These are phyloP conservation scores for Aureobasidium musti DNA, from an alignment of 2,329 filamentous ascomycete genomes.

Conservation along the genomic window DNA sequence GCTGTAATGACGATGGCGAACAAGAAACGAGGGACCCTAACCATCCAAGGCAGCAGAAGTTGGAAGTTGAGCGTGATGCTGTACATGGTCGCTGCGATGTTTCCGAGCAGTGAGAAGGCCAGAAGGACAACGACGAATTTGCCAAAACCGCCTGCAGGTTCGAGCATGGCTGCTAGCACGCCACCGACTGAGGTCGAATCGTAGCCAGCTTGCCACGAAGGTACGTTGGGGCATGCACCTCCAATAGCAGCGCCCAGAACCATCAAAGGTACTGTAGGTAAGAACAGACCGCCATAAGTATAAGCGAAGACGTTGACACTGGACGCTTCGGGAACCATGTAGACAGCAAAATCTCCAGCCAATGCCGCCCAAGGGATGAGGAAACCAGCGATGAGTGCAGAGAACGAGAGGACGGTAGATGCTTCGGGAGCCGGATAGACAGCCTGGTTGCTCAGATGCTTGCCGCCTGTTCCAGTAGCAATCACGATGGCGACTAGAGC, in stretches of 20 bases:
- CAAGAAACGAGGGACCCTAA: constrained; percentile 45
- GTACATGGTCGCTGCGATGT: constrained; percentile 51
- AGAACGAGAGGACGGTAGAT: constrained; percentile 49
- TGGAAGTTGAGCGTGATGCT: constrained; percentile 49
- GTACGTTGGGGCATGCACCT: constrained; percentile 40
- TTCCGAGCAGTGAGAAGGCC: constrained; percentile 47
- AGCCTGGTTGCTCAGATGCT: constrained; percentile 50
- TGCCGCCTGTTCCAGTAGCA: constrained; percentile 46
- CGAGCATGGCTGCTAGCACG: constrained; percentile 46
- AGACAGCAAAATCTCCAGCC: constrained; percentile 49
- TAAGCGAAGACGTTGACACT: constrained; percentile 44
- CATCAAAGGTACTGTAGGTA: constrained; percentile 42
- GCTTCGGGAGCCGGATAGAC: constrained; percentile 49
- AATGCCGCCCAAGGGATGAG: constrained; percentile 60
- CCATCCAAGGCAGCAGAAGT: constrained; percentile 41
- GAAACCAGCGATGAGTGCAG: constrained; percentile 60
- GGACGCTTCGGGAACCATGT: constrained; percentile 45
- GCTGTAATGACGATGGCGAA: constrained; percentile 48
- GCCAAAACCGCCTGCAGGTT: constrained; percentile 47
- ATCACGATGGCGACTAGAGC: constrained; percentile 47
- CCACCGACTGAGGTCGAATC: constrained; percentile 45
- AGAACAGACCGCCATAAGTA: constrained; percentile 43
- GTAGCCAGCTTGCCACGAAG: constrained; percentile 41
- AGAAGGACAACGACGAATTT: constrained; percentile 49
- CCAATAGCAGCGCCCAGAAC: constrained; percentile 49